Percentiles rank a stretch among this genome's conserved stretches.
phyloP scores from a whole-genome alignment of 2,329 filamentous ascomycete species.

The Pseudofabraea citricarpa region DNA sequence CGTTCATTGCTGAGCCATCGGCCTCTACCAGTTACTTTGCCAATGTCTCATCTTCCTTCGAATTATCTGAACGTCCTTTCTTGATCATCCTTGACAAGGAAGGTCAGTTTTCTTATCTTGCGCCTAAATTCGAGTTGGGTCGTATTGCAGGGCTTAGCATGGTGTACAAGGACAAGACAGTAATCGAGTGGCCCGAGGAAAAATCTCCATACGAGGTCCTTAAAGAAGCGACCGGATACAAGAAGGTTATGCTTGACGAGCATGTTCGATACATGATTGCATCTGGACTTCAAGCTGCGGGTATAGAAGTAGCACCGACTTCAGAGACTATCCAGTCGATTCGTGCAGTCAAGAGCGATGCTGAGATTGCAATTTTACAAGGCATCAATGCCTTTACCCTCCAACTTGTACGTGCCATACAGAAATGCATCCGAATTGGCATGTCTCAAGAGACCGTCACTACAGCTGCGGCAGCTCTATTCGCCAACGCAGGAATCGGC shows the following conservation, averaged over 20 bases:
- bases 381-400: slow-evolving; percentile 60
- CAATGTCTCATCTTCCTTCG: slow-evolving; percentile 53
- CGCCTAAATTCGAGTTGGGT: slow-evolving; percentile 54
- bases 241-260: slow-evolving; percentile 54
- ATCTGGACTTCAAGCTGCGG: slow-evolving; percentile 45
- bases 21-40: slow-evolving; percentile 60
- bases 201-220: slow-evolving; percentile 57
- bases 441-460: slow-evolving; percentile 53
- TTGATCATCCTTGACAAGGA: slow-evolving; percentile 46
- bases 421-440: slow-evolving; percentile 44
- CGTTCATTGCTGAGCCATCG: slow-evolving; percentile 58
- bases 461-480: slow-evolving; percentile 45
- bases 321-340: slow-evolving; percentile 48
- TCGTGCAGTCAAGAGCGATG: slow-evolving; percentile 50
- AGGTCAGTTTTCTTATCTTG: slow-evolving; percentile 53
- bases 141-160: slow-evolving; percentile 54
- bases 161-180: slow-evolving; percentile 42
- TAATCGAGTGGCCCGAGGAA: slow-evolving; percentile 57
- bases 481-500: slow-evolving; percentile 44
- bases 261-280: slow-evolving; percentile 60
- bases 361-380: slow-evolving; percentile 50
- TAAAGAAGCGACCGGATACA: slow-evolving; percentile 31
- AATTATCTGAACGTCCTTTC: slow-evolving; percentile 59
- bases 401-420: slow-evolving; percentile 51
- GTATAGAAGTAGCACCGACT: slow-evolving; percentile 49